A percentile compares a stretch with the other conserved stretches of the same genome.
Evolutionary conservation across 345 rosid species (phyloP).

Genomic region (Salix koriyanagi): DNA sequence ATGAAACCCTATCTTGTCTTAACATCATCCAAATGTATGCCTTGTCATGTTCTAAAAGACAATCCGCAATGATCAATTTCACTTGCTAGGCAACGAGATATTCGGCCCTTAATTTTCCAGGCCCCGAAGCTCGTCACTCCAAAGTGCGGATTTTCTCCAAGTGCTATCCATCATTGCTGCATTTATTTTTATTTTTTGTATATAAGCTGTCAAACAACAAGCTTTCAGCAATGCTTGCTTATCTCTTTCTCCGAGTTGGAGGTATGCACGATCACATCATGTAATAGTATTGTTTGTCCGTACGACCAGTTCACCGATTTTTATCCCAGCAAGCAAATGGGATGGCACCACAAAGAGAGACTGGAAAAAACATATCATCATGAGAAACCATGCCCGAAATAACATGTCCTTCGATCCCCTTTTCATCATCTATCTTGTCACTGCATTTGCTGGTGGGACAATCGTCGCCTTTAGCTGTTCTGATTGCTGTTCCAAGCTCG

Average conservation of each 20-base stretch:
- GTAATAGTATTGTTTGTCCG: conserved; percentile 5
- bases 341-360: conserved; percentile 16
- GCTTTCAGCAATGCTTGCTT: background rate
- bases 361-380: background rate
- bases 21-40: background rate
- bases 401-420: conserved; percentile 18
- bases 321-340: conserved; percentile 16
- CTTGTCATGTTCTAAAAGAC: background rate
- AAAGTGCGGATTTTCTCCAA: background rate
- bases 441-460: conserved; percentile 15
- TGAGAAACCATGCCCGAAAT: conserved; percentile 15
- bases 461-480: background rate
- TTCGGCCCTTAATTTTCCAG: background rate
- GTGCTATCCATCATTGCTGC: background rate
- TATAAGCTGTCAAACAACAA: background rate
- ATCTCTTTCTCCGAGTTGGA: background rate
- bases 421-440: conserved; percentile 34
- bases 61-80: background rate
- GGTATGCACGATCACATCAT: conserved; percentile 28
- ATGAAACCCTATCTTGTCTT: background rate
- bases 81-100: too few relatives aligned
- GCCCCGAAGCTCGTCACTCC: background rate
- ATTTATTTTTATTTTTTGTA: background rate
- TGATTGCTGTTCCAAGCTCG: background rate
- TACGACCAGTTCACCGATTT: conserved; percentile 9